Base-by-base conservation (phyloP, 2,329 filamentous ascomycete genomes). In the Colletotrichum sojae region DNA sequence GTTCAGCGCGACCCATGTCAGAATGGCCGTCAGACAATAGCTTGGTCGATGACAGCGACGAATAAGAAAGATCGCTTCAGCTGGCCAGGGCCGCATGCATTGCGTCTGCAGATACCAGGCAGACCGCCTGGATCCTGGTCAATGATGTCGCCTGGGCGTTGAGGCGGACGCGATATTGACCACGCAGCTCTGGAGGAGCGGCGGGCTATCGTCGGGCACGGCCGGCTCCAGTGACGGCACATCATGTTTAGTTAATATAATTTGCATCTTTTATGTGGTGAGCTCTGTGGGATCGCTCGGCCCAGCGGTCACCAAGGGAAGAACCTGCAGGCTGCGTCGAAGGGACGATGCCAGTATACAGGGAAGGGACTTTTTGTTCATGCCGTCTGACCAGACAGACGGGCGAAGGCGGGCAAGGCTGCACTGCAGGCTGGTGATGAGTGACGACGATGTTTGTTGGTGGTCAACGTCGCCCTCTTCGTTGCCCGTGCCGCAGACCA, bases 391-490 rank as follows among this genome's bases (percentile, higher is more conserved):
- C 54, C n/a, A 43, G 60, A 49, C 20, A 48, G 22, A 25, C 12
- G 13, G 20, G 31, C 10, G 31, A 36, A 36, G 31, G 55, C 55
- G 45, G 45, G 49, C 25, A 40, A 66, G 63, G 62, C 67, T 66
- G 55, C 56, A 69, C 65, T 68, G 54, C 65, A 68, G 61, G 15
- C 13, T 20, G 57, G 31, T n/a, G 57, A 20, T n/a, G 43, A 16
- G 65, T 54, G 55, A 69, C 49, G 36, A 18, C 15, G 16, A 53
- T 56, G 22, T 66, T 66, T 36, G 62, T 46, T 43, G 39, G 48
- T 43, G 22, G 52, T 20, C 51, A 46, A 22, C 8, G 12, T 27
- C 6, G 22, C 25, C 55, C 62, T 51, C 43, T 3, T 45, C 16
- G 36, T 39, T n/a, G 15, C 8, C 20, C 20, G 36, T 43, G n/a